These are phyloP conservation scores for Psilocybe tampanensis DNA, from an alignment of 768 basidiomycete genomes.

Conservation along the genomic window DNA sequence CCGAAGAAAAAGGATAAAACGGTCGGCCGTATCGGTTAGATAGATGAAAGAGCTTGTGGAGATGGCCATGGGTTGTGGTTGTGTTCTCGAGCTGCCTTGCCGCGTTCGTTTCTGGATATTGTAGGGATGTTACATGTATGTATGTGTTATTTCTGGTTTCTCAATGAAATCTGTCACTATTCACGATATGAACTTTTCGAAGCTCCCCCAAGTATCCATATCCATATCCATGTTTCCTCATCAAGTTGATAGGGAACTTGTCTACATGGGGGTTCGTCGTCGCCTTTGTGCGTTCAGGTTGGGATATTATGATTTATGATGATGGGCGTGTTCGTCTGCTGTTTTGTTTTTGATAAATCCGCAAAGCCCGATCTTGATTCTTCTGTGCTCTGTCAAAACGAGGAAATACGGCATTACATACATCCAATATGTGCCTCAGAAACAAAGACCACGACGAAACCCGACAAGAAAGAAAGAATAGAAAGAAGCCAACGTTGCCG, in stretches of 20 bases:
- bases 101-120: slow-evolving; percentile 1
- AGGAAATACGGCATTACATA: slow-evolving; percentile 5
- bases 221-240: neutral
- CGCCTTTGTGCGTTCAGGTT: neutral
- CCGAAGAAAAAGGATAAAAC: slow-evolving; percentile 46
- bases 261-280: no score
- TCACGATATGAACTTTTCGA: neutral
- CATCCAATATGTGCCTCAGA: neutral
- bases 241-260: neutral
- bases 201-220: no score
- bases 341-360: slow-evolving; percentile 14
- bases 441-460: neutral
- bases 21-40: slow-evolving; percentile 4
- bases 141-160: slow-evolving; percentile 14
- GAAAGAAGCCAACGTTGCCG: slow-evolving; percentile 6
- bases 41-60: neutral
- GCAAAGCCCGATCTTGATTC: slow-evolving; percentile 24
- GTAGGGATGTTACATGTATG: neutral
- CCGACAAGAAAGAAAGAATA: no score
- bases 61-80: no score
- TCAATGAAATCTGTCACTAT: slow-evolving; percentile 8
- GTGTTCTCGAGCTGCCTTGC: no score
- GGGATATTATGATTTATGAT: neutral
- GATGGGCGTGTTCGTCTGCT: neutral
- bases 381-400: slow-evolving; percentile 9